Base-by-base conservation (phyloP, 495 filamentous ascomycete genomes). In the Glonium stellatum region DNA sequence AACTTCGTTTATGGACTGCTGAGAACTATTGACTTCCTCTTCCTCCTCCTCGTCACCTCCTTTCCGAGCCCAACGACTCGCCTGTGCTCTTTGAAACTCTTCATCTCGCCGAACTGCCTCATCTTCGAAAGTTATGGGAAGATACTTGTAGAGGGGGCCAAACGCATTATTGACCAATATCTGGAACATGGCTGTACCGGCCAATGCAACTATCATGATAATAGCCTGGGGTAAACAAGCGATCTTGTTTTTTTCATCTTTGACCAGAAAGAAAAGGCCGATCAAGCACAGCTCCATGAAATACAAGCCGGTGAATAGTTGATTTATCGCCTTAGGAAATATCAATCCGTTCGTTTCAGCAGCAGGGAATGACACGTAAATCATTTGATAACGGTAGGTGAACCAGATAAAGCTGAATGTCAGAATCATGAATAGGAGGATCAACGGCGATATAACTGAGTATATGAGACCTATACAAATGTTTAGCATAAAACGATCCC, bases 331-430 rank as follows among this genome's bases (percentile, higher is more conserved):
- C 18, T 82, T 84, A 2, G 95, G 95, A 67, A 95, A 98, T 22
- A 97, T 80, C 34, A 97, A 79, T 31, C 93, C 93, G 55, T 93
- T 95, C 0, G 93, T 98, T 71, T 98, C 93, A 65, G 86, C 86
- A 46, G 82, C 80, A 71, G 95, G 95, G 51, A 92, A 92, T 42
- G 87, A 92, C 56, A 98, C 91, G 68, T 97, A 97, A 46, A 98
- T 83, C 72, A 93, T 95, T 69, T 92, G 93, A 74, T 98, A 97
- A 22, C 92, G 87, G 73, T 97, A 90, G 4, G 91, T 92, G 56
- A 96, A 83, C 92, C 92, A 98, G 70, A 98, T 90, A 2, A 98
- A 78, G 60, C 84, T 82, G 74, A 97, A 97, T 0, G 92, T 97
- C 70, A 96, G 83, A 67, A 96, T 85, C 61, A 93, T 92, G 77